Evolutionary conservation across 371 early-diverging fungal species (phyloP), one percentile per base, ranked within the genome.

Genomic region (Blakeslea trispora): DNA sequence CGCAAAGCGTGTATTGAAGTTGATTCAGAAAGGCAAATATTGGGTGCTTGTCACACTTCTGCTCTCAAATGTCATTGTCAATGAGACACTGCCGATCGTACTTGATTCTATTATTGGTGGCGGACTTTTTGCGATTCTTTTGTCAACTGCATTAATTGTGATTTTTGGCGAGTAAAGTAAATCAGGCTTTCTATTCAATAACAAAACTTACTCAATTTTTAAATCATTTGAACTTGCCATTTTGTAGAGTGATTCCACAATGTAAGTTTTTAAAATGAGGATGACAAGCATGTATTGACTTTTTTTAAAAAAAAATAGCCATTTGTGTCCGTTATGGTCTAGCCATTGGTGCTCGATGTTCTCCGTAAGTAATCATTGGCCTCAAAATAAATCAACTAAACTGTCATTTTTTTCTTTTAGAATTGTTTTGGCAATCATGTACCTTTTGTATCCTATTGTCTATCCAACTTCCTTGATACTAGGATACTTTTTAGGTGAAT

Each of bases 51-150:
- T 94, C 0, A 95, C 97, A 3, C 71, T 98, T 34, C 64, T 98
- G 39, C 69, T 98, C 15, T 85, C 91, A 9, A 98, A 96, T 71
- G 93, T 93, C 11, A 77, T 98, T 17, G 84, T 96, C 45, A 96
- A 96, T 73, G 96, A 96, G 69, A 91, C 96, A 1, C 72, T 98
- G 50, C 98, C 98, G 1, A 92, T 97, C 45, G 83, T 98, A 53
- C 74, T 93, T 41, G 92, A 95, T 59, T 79, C 81, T 5, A 74
- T 91, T 2, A 69, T 88, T 17, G 89, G 89, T 41, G 90, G 91
- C 45, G 88, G 90, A 19, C 86, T 92, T 42, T 78, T 86, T 42
- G 98, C 98, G 5, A 85, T 98, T 49, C 61, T 96, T 7, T 80
- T 89, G 3, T 96, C 96, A 1, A 95, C 94, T 0, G 87, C 81